Base-by-base conservation (phyloP, 345 rosid genomes). In the Syzygium grande region DNA sequence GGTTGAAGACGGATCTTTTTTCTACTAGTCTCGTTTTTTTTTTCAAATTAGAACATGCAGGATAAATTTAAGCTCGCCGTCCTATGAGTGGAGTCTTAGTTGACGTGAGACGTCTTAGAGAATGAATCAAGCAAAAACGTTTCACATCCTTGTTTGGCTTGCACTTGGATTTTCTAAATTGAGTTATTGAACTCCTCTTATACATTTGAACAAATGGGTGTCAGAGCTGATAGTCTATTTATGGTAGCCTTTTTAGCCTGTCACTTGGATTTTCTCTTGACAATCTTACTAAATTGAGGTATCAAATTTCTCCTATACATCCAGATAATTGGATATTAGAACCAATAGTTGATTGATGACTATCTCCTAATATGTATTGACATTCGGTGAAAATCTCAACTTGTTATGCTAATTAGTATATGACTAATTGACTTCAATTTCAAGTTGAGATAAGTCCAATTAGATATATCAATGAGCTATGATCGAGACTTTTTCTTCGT, bases 201-300 rank as follows among this genome's bases (percentile, higher is more conserved):
- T 5, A 19, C 7, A 38, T 17, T 7, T 19, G 49, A 38, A 19
- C 49, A 2, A 41, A 13, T 5, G 0, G 0, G 14, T 9, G 80
- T 73, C 38, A 19, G 27, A 73, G 5, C 12, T 19, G 23, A 34
- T 22, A 34, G 11, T 19, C 7, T 73, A 34, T 19, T 5, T 1
- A 9, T 38, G 49, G 80, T 25, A 2, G 80, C 49, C 25, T 17
- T 0, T 68, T 68, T 5, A 34, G 7, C 7, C 12, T 4, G 46
- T 68, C 38, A 34, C 7, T 73, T 5, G 7, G 43, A 34, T 73
- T 34, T 73, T 73, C 80, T 73, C 7, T 22, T 9, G 22, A 7
- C 3, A 7, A 5, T 19, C 2, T 9, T 11, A 11, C 13, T 4
- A 73, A 73, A 3, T 34, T 17, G 13, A 56, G 63, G 13, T 23